Evolutionary conservation across 1,284 basidiomycete genomes (phyloP).

Genomic region (Irpex sp.): DNA sequence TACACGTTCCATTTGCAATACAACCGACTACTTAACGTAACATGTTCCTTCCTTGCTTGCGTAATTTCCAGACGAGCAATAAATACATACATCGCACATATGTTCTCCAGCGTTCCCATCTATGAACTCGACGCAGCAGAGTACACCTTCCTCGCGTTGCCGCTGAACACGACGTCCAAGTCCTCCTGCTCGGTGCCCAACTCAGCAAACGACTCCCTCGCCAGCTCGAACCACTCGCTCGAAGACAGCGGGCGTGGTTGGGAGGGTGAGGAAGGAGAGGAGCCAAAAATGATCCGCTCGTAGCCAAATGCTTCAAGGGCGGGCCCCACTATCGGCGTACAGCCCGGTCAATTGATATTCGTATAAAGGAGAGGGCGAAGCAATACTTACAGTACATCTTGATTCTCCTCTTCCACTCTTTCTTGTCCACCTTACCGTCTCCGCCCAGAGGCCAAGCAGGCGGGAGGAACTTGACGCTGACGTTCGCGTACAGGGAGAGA

Average conservation of each 20-base stretch:
- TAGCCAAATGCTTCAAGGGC: slow-evolving; percentile 67
- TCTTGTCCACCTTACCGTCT: slow-evolving; percentile 40
- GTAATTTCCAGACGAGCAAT: not conserved
- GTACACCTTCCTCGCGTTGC: slow-evolving; percentile 67
- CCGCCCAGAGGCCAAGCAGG: slow-evolving; percentile 63
- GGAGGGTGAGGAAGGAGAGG: slow-evolving; percentile 43
- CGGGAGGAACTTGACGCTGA: slow-evolving; percentile 77
- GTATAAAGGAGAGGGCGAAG: not conserved
- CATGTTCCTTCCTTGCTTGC: not conserved
- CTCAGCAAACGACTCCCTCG: slow-evolving; percentile 78
- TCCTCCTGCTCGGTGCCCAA: slow-evolving; percentile 77
- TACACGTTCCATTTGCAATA: too few relatives aligned
- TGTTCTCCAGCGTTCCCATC: not conserved
- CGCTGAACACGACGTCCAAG: slow-evolving; percentile 69
- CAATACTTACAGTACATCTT: slow-evolving; percentile 82
- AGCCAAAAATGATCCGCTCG: slow-evolving; percentile 54
- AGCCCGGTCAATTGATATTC: not conserved
- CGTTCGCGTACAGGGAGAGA: slow-evolving; percentile 72
- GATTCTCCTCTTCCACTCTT: slow-evolving; percentile 78
- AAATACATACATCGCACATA: not conserved
- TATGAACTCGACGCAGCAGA: slow-evolving; percentile 18
- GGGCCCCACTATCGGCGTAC: slow-evolving; percentile 58
- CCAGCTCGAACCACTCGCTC: slow-evolving; percentile 79
- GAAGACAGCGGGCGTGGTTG: slow-evolving; percentile 40
- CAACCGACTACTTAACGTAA: not conserved